Conservation (phyloP, 2,329 filamentous ascomycete species). For the Chaetomiaceae sp. region DNA sequence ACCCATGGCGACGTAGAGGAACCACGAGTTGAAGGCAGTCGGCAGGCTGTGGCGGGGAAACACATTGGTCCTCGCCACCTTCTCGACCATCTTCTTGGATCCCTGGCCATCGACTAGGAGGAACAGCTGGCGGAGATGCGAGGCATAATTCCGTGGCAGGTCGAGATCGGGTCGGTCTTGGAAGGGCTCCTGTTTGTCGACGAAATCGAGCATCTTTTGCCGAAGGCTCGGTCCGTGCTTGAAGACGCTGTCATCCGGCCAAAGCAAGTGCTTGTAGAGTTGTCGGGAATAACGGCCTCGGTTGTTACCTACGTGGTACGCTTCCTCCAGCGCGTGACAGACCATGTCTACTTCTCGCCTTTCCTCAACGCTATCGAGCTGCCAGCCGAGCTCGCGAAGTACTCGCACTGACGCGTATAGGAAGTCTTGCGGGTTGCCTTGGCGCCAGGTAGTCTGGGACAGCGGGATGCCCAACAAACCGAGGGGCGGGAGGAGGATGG, state of each 20-base stretch:
- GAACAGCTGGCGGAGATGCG: neutral
- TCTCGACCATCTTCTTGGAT: slow-evolving; percentile 3
- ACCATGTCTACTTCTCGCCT: no score
- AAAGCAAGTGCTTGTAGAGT: neutral
- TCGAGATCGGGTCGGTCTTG: neutral
- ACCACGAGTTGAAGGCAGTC: neutral
- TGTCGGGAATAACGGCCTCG: no score
- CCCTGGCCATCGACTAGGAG: slow-evolving; percentile 2
- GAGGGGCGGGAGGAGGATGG: neutral
- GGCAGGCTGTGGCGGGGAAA: slow-evolving; percentile 1
- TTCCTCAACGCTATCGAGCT: no score
- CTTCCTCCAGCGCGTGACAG: no score
- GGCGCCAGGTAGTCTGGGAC: neutral
- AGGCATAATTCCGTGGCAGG: neutral
- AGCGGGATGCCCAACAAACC: slow-evolving; percentile 2
- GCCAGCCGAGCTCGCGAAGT: no score
- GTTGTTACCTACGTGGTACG: no score
- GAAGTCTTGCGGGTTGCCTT: neutral
- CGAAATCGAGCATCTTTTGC: neutral
- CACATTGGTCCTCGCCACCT: slow-evolving; percentile 1
- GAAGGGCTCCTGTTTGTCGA: neutral
- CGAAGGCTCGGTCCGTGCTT: neutral
- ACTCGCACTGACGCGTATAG: no score
- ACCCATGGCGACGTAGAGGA: neutral
- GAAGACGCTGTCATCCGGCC: neutral